phyloP scores from a whole-genome alignment of 1,139 yeast species.

The Saccharomyces pastorianus region DNA sequence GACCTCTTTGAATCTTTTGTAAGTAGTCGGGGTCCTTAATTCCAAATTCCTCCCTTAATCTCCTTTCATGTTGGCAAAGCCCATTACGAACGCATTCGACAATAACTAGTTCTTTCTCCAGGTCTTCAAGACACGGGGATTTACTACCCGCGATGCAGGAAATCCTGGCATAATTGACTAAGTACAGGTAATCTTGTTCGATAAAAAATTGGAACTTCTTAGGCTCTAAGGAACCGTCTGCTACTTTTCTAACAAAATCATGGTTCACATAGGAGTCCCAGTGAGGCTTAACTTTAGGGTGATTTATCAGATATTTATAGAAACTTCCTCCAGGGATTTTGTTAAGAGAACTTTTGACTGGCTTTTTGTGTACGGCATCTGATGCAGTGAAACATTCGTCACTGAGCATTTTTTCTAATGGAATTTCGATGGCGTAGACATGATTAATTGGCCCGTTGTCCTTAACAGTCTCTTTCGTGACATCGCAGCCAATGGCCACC shows the following conservation, averaged over 20 bases:
- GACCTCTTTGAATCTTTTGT: slow-evolving; percentile 42
- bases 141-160: slow-evolving; percentile 59
- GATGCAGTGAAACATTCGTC: slow-evolving; percentile 27
- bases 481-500: slow-evolving; percentile 44
- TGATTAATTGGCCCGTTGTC: slow-evolving; percentile 70
- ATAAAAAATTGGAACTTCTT: slow-evolving; percentile 50
- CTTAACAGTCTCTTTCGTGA: slow-evolving; percentile 33
- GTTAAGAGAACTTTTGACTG: slow-evolving; percentile 18
- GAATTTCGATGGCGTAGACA: slow-evolving; percentile 33
- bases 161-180: slow-evolving; percentile 60
- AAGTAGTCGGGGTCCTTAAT: slow-evolving; percentile 35
- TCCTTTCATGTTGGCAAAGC: slow-evolving; percentile 46
- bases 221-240: slow-evolving; percentile 44
- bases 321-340: slow-evolving; percentile 33
- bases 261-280: slow-evolving; percentile 61
- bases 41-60: slow-evolving; percentile 40
- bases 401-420: slow-evolving; percentile 30
- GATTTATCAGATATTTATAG: slow-evolving; percentile 45
- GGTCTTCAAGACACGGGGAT: slow-evolving; percentile 48
- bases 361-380: slow-evolving; percentile 16
- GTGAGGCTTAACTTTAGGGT: slow-evolving; percentile 44
- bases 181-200: slow-evolving; percentile 65
- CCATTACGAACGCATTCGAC: slow-evolving; percentile 50
- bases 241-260: slow-evolving; percentile 49
- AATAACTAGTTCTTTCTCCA: slow-evolving; percentile 45